These are phyloP conservation scores for Cornus florida DNA, from an alignment of 148 eudicot species.

Conservation along the genomic window DNA sequence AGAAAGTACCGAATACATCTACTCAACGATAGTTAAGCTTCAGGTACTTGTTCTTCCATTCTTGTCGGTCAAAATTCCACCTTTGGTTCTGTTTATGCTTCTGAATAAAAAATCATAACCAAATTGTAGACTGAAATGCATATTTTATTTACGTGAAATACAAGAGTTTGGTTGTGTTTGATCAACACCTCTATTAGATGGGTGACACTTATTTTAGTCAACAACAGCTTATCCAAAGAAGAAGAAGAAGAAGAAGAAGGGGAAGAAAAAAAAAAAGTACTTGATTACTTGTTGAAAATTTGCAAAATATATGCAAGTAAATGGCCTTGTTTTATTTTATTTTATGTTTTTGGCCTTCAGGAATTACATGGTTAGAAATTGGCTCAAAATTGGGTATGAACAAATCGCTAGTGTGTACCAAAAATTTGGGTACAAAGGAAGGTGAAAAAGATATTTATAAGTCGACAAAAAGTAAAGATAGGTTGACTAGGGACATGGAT, in stretches of 20 bases:
- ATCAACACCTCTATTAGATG: background rate
- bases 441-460: too few species aligned
- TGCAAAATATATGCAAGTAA: background rate
- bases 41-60: conserved; percentile 55
- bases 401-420: too few species aligned
- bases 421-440: too few species aligned
- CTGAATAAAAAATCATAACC: background rate
- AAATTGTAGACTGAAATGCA: background rate
- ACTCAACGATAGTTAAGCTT: conserved; percentile 78
- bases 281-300: too few species aligned
- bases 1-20: conserved; percentile 84
- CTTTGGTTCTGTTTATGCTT: background rate
- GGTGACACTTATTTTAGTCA: too few species aligned
- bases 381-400: background rate
- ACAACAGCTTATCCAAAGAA: too few species aligned
- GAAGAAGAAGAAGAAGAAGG: too few species aligned
- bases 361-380: background rate
- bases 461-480: too few species aligned
- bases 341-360: background rate
- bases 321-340: background rate
- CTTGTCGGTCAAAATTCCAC: background rate
- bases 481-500: too few species aligned
- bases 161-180: background rate
- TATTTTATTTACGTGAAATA: background rate
- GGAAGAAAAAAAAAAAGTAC: too few species aligned